Conservation (phyloP, 257 asterid species). For the Nicotiana otophora region DNA sequence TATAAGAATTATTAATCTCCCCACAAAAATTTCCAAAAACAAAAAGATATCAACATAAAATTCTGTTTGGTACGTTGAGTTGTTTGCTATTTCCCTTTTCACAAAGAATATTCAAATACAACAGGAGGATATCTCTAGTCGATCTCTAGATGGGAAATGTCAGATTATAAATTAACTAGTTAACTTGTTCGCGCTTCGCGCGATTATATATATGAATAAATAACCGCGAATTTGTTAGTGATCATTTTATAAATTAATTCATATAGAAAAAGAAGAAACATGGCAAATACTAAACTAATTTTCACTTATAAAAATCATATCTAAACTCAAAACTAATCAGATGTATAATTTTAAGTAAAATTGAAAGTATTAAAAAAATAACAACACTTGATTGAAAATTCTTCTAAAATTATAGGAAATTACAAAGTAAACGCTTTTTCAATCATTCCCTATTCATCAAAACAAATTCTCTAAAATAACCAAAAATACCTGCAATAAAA, state of each 20-base stretch:
- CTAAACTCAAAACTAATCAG: neutral
- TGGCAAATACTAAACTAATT: neutral
- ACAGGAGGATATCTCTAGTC: neutral
- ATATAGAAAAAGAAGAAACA: neutral
- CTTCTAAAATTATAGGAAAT: too few species aligned
- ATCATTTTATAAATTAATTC: neutral
- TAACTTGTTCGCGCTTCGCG: too few species aligned
- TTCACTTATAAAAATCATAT: neutral
- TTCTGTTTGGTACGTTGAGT: neutral
- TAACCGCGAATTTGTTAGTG: neutral
- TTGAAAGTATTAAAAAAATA: neutral
- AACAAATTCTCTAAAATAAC: too few species aligned
- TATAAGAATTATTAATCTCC: too few species aligned
- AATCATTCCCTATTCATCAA: too few species aligned
- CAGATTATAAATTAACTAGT: neutral
- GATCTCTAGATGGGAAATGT: neutral
- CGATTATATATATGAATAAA: neutral
- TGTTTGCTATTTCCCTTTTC: neutral
- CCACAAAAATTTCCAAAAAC: too few species aligned
- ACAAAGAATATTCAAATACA: neutral
- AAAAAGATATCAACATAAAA: too few species aligned
- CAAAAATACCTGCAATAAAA: too few species aligned
- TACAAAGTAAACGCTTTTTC: too few species aligned
- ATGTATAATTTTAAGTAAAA: neutral
- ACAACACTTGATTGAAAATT: too few species aligned